phyloP scores from a whole-genome alignment of 1,284 basidiomycete species.

The Athelia sp. region DNA sequence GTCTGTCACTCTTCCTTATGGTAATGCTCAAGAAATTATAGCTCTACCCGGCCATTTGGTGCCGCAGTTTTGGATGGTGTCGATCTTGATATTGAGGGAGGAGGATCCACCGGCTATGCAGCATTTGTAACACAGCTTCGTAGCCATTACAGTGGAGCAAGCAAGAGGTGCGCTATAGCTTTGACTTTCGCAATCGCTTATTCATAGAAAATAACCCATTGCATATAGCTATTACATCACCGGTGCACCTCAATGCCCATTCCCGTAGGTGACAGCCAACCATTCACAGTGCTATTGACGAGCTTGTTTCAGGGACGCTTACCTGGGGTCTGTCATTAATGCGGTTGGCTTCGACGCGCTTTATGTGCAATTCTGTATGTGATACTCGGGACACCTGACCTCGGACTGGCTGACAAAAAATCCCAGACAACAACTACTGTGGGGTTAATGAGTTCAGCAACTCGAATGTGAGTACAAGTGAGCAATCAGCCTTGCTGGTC shows the following conservation, averaged over 20 bases:
- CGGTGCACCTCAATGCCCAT: conserved; percentile 51
- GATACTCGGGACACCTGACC: not conserved
- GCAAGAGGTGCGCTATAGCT: conserved; percentile 40
- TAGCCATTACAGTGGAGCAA: conserved; percentile 41
- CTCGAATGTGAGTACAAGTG: conserved; percentile 28
- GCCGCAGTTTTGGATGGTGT: conserved; percentile 60
- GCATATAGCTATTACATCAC: conserved; percentile 50
- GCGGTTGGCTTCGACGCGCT: conserved; percentile 51
- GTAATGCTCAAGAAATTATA: conserved; percentile 17
- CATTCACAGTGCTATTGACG: too few species aligned
- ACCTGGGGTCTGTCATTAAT: conserved; percentile 47
- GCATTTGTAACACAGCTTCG: conserved; percentile 58
- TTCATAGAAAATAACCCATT: too few species aligned
- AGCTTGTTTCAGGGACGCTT: conserved; percentile 28
- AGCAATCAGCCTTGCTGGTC: too few species aligned
- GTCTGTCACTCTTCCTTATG: too few species aligned
- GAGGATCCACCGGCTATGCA: conserved; percentile 42
- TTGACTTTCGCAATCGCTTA: too few species aligned
- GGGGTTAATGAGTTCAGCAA: conserved; percentile 37
- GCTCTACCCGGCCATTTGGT: conserved; percentile 57
- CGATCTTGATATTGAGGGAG: conserved; percentile 64
- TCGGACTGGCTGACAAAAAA: conserved; percentile 2
- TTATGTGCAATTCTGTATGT: conserved; percentile 46
- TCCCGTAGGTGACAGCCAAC: conserved; percentile 24
- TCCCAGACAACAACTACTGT: conserved; percentile 48